These are phyloP conservation scores for Gremmenia infestans DNA, from an alignment of 2,329 filamentous ascomycete genomes.

Conservation along the genomic window DNA sequence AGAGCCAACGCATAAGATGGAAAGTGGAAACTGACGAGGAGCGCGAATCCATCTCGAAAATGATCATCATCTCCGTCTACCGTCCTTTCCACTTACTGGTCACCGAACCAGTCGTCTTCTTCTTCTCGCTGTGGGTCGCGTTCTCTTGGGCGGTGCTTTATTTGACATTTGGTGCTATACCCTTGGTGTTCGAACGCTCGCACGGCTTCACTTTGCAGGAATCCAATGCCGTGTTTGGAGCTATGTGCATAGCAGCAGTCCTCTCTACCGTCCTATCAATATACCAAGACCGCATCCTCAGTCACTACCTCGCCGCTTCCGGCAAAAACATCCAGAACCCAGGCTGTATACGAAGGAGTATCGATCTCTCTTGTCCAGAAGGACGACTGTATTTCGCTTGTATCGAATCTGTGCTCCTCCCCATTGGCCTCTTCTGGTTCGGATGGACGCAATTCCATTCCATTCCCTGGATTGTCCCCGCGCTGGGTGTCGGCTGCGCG, in stretches of 20 bases:
- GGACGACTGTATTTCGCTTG: conserved; percentile 80
- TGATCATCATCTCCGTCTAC: conserved; percentile 69
- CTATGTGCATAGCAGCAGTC: conserved; percentile 63
- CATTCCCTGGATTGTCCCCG: conserved; percentile 68
- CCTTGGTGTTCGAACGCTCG: conserved; percentile 66
- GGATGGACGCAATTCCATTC: conserved; percentile 56
- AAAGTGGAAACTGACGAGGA: conserved; percentile 75
- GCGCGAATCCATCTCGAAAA: conserved; percentile 58
- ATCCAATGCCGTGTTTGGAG: conserved; percentile 66
- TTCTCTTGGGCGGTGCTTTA: conserved; percentile 91
- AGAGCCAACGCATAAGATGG: conserved; percentile 64
- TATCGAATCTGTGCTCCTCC: conserved; percentile 68
- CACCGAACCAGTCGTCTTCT: conserved; percentile 76
- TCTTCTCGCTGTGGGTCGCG: conserved; percentile 83
- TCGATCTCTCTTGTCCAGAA: conserved; percentile 55
- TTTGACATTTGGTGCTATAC: conserved; percentile 74
- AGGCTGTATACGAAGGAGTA: conserved; percentile 12
- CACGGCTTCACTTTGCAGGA: conserved; percentile 65
- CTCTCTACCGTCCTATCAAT: conserved; percentile 66
- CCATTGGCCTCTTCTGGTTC: conserved; percentile 72
- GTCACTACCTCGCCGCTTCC: conserved; percentile 35
- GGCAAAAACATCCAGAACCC: conserved; percentile 11
- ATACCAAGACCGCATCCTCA: conserved; percentile 64
- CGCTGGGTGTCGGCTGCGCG: conserved; percentile 65
- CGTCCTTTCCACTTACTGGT: conserved; percentile 74